A percentile compares a stretch with the other conserved stretches of the same genome.
phyloP scores from a whole-genome alignment of 2,329 filamentous ascomycete species.

The Penicillium sp. region DNA sequence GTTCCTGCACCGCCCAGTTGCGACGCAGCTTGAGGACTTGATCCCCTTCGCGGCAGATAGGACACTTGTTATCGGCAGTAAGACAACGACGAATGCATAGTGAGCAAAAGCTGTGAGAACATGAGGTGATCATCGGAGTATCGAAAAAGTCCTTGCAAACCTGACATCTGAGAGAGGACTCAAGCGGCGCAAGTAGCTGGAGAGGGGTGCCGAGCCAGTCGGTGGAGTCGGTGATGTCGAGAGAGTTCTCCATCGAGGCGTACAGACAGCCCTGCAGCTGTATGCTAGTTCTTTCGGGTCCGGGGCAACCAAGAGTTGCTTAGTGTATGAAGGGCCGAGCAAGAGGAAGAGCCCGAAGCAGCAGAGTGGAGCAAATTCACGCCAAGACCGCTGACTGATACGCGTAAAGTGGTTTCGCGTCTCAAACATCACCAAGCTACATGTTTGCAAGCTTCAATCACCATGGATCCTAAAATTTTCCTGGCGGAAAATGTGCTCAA shows the following conservation, averaged over 20 bases:
- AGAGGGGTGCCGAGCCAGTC: constrained; percentile 53
- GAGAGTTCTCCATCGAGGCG: constrained; percentile 35
- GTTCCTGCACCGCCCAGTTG: constrained; percentile 82
- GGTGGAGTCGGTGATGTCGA: constrained; percentile 46
- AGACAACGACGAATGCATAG: constrained; percentile 88
- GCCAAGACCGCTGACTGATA: constrained; percentile 46
- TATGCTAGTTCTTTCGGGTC: not conserved
- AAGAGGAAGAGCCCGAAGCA: constrained; percentile 7
- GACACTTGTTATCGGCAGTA: constrained; percentile 81
- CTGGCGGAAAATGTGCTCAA: constrained; percentile 75
- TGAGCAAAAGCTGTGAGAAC: constrained; percentile 95
- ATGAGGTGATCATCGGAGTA: constrained; percentile 92
- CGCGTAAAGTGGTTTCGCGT: constrained; percentile 45
- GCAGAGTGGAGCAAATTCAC: constrained; percentile 9
- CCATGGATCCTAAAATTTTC: constrained; percentile 66
- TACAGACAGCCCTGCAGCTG: not conserved
- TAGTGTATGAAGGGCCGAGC: not conserved
- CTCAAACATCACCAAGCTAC: constrained; percentile 18
- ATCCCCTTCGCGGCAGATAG: constrained; percentile 74
- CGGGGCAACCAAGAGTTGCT: not conserved
- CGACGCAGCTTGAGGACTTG: constrained; percentile 82
- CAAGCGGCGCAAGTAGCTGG: constrained; percentile 55
- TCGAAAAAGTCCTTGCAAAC: constrained; percentile 98
- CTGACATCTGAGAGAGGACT: constrained; percentile 86
- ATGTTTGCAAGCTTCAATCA: constrained; percentile 16